Base-by-base conservation (phyloP, 1,139 yeast genomes). In the Yamadazyma sp. region DNA sequence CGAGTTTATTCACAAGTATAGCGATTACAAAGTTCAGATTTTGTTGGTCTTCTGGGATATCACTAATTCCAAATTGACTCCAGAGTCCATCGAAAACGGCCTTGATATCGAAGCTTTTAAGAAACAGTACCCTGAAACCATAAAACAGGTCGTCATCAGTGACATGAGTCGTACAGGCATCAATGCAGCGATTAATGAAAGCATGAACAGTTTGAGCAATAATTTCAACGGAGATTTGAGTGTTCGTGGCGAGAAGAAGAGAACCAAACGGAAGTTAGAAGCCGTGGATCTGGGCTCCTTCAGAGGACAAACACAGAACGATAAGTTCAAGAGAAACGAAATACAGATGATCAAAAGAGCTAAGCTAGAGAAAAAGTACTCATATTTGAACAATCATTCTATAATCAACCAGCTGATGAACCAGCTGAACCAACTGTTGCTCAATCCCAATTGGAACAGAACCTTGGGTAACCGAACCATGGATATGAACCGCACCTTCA, bases 11-110 rank as follows among this genome's bases (percentile, higher is more conserved):
- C 56, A 57, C 5, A 60, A 58, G 31, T 73, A 57, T 46, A 62
- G 73, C 36, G 53, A 54, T 30, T 65, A 58, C 40, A 58, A 64
- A 40, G 59, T 69, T 1, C 72, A 65, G 33, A 55, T 75, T 2
- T 47, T 75, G 34, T 48, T 74, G 12, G 41, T 70, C 3, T 62
- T 50, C 43, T 73, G 77, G 77, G 73, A 73, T 45, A 45, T 49
- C 0, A 53, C 56, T 10, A 51, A 56, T 7, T 44, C 61, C 1
- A 49, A 45, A 3, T 33, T 65, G 10, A 18, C 39, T 8, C 30
- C 40, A 2, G 50, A 43, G 1, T 50, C 56, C 17, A 58, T 66
- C 3, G 29, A 49, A 4, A 28, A 49, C 8, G 11, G 45, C 2
- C 54, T 66, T 18, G 46, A 50, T 9, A 37, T 65, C 12, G 11